Conservation (phyloP, 345 rosid genomes). For the Corchorus olitorius region DNA sequence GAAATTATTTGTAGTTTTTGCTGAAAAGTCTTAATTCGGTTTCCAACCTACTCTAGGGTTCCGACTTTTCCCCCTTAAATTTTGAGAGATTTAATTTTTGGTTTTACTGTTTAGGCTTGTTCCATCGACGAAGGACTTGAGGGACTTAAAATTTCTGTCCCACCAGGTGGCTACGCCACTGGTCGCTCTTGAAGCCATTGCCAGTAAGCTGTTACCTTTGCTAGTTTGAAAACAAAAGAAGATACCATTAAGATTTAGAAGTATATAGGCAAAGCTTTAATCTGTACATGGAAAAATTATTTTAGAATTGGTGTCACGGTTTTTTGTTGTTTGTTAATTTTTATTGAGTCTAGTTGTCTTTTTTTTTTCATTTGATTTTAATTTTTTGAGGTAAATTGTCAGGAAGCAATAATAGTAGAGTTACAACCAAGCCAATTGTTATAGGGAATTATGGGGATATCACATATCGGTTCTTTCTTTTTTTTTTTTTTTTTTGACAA, state of each 20-base stretch:
- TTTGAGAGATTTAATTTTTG: background rate
- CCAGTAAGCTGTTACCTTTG: background rate
- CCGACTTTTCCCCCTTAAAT: background rate
- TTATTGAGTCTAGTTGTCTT: background rate
- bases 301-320: background rate
- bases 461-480: background rate
- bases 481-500: background rate
- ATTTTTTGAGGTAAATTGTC: background rate
- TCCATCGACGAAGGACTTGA: too few relatives aligned
- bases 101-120: too few relatives aligned
- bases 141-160: too few relatives aligned
- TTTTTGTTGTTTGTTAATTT: background rate
- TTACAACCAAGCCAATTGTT: too few relatives aligned
- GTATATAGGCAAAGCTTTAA: too few relatives aligned
- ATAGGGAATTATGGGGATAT: background rate
- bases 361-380: background rate
- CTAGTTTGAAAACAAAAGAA: background rate
- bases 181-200: too few relatives aligned
- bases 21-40: background rate
- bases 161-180: too few relatives aligned
- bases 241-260: background rate
- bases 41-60: conserved; percentile 29
- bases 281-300: background rate
- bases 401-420: background rate
- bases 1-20: background rate